phyloP scores from a whole-genome alignment of 768 basidiomycete genomes.

The Cystofilobasidium capitatum region DNA sequence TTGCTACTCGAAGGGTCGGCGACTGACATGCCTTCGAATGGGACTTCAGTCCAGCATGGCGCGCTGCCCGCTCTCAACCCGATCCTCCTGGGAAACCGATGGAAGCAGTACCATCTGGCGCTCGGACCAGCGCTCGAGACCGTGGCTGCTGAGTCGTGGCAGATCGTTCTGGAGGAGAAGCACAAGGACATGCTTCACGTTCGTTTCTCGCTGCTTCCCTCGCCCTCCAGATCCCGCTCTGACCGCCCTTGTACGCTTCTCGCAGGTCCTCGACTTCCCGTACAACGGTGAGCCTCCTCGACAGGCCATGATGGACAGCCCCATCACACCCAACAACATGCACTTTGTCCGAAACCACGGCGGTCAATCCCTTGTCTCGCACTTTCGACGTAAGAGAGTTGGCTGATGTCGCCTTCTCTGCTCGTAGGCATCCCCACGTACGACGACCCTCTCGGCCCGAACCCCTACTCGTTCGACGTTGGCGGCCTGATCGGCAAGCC shows the following conservation, averaged over 20 bases:
- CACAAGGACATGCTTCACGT: constrained; percentile 4
- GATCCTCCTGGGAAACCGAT: constrained; percentile 47
- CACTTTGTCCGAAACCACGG: constrained; percentile 50
- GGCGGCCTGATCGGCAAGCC: constrained; percentile 48
- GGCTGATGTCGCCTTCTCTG: no score
- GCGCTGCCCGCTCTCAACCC: constrained; percentile 50
- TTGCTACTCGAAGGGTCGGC: no score
- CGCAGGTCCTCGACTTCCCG: constrained; percentile 49
- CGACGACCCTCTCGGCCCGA: constrained; percentile 39
- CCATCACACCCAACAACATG: constrained; percentile 37
- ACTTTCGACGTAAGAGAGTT: no score
- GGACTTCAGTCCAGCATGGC: constrained; percentile 45
- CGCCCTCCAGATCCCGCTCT: not conserved
- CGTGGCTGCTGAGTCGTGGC: constrained; percentile 45
- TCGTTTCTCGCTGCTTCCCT: not conserved
- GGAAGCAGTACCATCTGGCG: constrained; percentile 49
- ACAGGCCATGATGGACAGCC: constrained; percentile 43
- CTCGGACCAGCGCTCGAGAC: constrained; percentile 38
- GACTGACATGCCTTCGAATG: no score
- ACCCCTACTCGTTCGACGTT: constrained; percentile 46
- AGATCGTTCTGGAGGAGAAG: constrained; percentile 49
- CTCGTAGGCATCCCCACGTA: constrained; percentile 49
- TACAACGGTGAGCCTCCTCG: constrained; percentile 51
- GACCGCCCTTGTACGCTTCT: no score
- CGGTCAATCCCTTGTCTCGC: no score